phyloP scores from a whole-genome alignment of 1,284 basidiomycete species.

The Heterobasidion annosum region DNA sequence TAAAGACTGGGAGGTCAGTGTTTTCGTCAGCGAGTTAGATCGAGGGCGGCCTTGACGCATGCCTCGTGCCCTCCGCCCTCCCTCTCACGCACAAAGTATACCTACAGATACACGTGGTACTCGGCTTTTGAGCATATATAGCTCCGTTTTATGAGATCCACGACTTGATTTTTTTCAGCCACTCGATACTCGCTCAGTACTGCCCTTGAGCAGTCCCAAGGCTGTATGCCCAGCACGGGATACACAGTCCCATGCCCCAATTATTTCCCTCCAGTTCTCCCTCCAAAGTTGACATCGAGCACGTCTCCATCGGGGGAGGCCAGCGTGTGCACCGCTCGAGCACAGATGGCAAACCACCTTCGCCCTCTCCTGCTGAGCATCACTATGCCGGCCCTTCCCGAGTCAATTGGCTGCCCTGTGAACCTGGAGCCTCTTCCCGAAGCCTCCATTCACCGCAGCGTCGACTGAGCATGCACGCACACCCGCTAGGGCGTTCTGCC shows the following conservation, averaged over 20 bases:
- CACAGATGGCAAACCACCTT: neutral
- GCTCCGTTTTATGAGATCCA: neutral
- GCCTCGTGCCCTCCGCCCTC: neutral
- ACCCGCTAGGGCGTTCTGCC: slow-evolving; percentile 7
- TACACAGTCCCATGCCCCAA: neutral
- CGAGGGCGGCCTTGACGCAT: neutral
- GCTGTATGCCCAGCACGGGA: neutral
- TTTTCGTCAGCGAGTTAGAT: neutral
- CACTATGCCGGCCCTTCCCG: slow-evolving; percentile 9
- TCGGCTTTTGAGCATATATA: neutral
- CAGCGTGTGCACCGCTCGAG: neutral
- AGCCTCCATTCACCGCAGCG: slow-evolving; percentile 3
- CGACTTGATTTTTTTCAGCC: neutral
- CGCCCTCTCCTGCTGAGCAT: neutral
- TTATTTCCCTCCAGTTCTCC: neutral
- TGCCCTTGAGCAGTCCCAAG: neutral
- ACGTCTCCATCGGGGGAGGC: neutral
- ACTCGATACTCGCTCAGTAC: neutral
- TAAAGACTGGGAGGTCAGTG: no score
- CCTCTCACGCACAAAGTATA: neutral
- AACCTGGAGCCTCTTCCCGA: neutral
- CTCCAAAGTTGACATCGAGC: neutral
- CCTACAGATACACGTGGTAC: neutral
- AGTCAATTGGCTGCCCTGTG: slow-evolving; percentile 10
- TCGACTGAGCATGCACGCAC: slow-evolving; percentile 4